Base-by-base conservation (phyloP, 257 asterid species). In the Solanum megistacrolobum region DNA sequence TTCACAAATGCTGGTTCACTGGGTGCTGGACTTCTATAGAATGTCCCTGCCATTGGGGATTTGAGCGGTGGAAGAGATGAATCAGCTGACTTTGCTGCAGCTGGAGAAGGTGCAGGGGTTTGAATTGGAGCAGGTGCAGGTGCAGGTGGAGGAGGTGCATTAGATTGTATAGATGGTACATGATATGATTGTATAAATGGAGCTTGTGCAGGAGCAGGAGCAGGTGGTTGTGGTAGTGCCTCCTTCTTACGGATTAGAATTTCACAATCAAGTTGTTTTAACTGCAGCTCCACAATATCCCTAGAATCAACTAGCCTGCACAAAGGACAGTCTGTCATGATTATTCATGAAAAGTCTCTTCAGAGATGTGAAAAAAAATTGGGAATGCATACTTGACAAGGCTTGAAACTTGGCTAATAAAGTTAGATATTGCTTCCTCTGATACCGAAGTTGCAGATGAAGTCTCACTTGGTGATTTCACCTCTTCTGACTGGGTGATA, bases 11-110 rank as follows among this genome's bases (percentile, higher is more conserved):
- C 90, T 23, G 98, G 96, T 92, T 94, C 99, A 58, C 98, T 93
- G 68, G 99, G 99, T 86, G 43, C 99, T 83, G 98, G 95, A 88
- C 96, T 84, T 86, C 98, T 92, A 88, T 95, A 96, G 88, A 96
- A 94, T 55, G 96, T 96, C 89, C 99, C 99, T 9, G 99, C 98
- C 99, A 96, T 95, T 84, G 99, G 99, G 84, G 89, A 88, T 89
- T 94, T 94, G 36, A 96, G 92, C 41, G 94, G 94, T 83, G 96
- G 98, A 87, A 87, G 93, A 88, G 98, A 91, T 62, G 94, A 95
- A 90, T 92, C 94, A 71, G 98, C 46, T 84, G 93, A 88, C 87
- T 87, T 94, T 73, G 95, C 89, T 75, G 93, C 89, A 69, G 94
- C 86, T 65, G 94, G 86, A 75, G 95, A 86, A 76, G 94, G 87